Evolutionary conservation across 306 rosid species (phyloP), one percentile per base, ranked within the genome.

Genomic region (Argentina anserina): DNA sequence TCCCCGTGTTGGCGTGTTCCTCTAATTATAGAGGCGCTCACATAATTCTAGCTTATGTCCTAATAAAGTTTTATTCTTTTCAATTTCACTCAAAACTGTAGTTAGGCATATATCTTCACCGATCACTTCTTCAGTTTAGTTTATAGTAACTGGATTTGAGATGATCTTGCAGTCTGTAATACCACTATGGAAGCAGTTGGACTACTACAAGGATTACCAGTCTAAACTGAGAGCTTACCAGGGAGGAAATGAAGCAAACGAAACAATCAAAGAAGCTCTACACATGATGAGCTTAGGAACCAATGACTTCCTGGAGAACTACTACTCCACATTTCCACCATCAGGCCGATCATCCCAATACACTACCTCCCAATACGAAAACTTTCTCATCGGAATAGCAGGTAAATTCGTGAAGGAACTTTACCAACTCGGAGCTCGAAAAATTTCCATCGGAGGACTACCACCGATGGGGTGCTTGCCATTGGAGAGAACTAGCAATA

Each of bases 381-480:
- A 55, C 60, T 89, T 87, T 33, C 87, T 93, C 8, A 65, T 80
- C 20, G 86, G 89, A 2, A 89, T 89, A 3, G 97, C 97, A 0
- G 83, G 58, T 40, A 82, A 81, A 71, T 93, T 91, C 87, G 74
- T 91, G 28, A 82, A 67, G 60, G 47, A 60, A 49, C 89, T 93
- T 49, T 81, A 93, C 75, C 65, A 29, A 23, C 87, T 89, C 11
- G 98, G 98, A 13, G 98, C 94, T 46, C 72, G 98, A 59, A 93
- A 86, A 78, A 86, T 93, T 12, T 91, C 98, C 45, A 79, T 93
- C 0, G 98, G 98, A 58, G 98, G 98, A 18, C 66, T 93, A 21
- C 97, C 97, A 58, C 98, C 98, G 1, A 93, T 93, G 98, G 98
- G 98, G 20, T 93, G 97, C 82, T 70, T 93, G 75, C 98, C 98